A percentile compares a stretch with the other conserved stretches of the same genome.
These are phyloP conservation scores for Neurospora intermedia DNA, from an alignment of 495 filamentous ascomycete genomes.

Conservation along the genomic window DNA sequence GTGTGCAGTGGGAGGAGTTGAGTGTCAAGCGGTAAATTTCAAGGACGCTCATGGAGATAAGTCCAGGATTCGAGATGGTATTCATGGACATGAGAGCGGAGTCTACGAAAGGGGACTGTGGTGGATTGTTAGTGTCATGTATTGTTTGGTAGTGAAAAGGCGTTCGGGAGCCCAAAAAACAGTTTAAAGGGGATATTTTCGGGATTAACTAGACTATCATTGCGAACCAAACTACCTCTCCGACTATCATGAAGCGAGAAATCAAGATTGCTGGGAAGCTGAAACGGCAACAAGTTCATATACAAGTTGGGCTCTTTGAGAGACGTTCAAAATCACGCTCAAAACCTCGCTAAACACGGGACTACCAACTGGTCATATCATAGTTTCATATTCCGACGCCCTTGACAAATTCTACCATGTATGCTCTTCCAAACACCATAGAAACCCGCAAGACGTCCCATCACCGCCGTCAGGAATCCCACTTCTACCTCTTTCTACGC, in stretches of 20 bases:
- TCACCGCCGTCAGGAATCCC: background rate
- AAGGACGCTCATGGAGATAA: background rate
- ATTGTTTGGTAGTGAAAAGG: background rate
- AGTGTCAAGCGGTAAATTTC: conserved; percentile 15
- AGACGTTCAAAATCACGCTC: background rate
- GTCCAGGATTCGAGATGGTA: background rate
- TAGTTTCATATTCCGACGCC: background rate
- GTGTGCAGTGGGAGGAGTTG: conserved; percentile 93
- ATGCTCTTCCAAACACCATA: background rate
- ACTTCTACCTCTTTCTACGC: background rate
- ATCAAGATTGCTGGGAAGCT: background rate
- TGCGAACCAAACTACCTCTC: background rate
- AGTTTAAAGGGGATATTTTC: background rate
- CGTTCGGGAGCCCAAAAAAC: background rate
- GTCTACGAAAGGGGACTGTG: background rate
- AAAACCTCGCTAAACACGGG: background rate
- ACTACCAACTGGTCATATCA: background rate
- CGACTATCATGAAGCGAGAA: background rate
- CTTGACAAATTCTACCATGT: background rate
- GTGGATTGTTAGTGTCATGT: background rate
- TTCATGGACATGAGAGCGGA: background rate
- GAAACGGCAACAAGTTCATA: background rate
- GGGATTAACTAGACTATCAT: background rate
- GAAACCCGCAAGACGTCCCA: background rate
- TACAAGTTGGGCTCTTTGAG: background rate